Base-by-base conservation (phyloP, 2,329 filamentous ascomycete genomes). In the Aspergillus clavatus region DNA sequence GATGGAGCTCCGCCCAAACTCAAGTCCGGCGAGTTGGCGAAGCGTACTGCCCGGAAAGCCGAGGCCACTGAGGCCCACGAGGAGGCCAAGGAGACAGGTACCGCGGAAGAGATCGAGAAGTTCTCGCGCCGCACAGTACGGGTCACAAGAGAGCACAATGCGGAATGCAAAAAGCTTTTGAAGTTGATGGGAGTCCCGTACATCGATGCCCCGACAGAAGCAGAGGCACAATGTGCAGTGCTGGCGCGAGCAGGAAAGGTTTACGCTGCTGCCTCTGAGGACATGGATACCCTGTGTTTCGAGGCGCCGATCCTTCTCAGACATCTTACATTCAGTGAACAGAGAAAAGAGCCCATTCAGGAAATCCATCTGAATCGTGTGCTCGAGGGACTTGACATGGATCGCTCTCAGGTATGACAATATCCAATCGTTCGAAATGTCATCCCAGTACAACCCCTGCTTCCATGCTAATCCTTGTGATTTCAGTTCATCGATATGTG, bases 221-320 rank as follows among this genome's bases (percentile, higher is more conserved):
- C 93, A 4, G 93, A 98, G 73, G 93, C 93, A 1, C 93, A 98
- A 67, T 98, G 93, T 66, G 93, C 93, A 3, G 86, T 84, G 31
- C 76, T 98, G 50, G 93, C 93, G 1, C 78, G 86, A 50, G 90
- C 87, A 4, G 91, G 89, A 28, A 97, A 97, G 72, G 93, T 98
- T 41, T 98, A 94, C 66, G 93, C 90, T 3, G 93, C 93, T 16
- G 93, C 93, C 2, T 95, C 87, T 53, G 93, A 98, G 71, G 93
- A 98, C 71, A 98, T 98, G 93, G 93, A 98, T 64, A 98, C 93
- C 0, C 74, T 98, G 44, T 97, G 91, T 61, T 98, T 98, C 69
- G 83, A 96, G 60, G 79, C 90, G 41, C 93, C 93, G 0, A 90
- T 98, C 47, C 73, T 98, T 38, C 73, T 98, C 53, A 81, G 93